phyloP scores from a whole-genome alignment of 2,329 filamentous ascomycete species.

The Trichoderma arundinaceum region DNA sequence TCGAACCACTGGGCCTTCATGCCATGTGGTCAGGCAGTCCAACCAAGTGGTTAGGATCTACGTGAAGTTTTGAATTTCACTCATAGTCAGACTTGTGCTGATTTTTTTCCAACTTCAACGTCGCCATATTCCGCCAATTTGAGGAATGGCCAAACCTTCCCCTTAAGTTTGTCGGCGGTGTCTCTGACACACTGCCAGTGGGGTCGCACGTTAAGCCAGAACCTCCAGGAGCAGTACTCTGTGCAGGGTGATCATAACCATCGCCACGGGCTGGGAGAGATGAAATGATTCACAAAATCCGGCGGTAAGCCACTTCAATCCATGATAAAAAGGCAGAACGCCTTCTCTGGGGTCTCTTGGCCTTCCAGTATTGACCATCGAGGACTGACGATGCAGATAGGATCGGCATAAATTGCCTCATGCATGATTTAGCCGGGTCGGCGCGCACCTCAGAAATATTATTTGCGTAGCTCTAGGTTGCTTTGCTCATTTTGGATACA shows the following conservation, averaged over 20 bases:
- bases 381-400: conserved; percentile 1
- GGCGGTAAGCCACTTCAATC: neutral
- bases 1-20: neutral
- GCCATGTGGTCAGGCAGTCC: neutral
- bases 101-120: neutral
- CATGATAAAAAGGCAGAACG: neutral
- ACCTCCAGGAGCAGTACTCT: neutral
- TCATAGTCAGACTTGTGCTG: neutral
- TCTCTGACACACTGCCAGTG: conserved; percentile 16
- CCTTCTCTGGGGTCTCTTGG: neutral
- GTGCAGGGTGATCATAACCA: neutral
- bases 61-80: neutral
- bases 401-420: conserved; percentile 10
- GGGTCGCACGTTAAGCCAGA: conserved; percentile 9
- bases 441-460: conserved; percentile 1
- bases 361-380: neutral
- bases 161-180: neutral
- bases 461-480: conserved; percentile 1
- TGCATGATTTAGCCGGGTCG: neutral
- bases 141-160: neutral
- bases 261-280: neutral
- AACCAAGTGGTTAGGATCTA: neutral
- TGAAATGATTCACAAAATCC: neutral
- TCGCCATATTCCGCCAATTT: neutral
- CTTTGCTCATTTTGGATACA: conserved; percentile 2